These are phyloP conservation scores for Kodamaea sp. DNA, from an alignment of 1,139 yeast genomes.

Conservation along the genomic window DNA sequence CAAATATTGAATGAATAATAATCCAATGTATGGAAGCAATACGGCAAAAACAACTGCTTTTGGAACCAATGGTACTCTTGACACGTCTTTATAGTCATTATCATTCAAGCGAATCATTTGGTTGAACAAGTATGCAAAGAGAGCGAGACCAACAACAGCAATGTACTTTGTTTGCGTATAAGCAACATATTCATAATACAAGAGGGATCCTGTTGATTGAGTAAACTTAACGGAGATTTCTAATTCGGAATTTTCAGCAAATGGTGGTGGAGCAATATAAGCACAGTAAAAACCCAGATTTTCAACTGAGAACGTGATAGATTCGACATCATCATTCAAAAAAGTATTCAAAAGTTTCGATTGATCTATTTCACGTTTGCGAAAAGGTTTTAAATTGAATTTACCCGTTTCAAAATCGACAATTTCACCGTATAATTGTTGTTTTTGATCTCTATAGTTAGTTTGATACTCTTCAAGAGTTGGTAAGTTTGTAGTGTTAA, in stretches of 20 bases:
- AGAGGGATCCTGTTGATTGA: conserved; percentile 27
- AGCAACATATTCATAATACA: conserved; percentile 15
- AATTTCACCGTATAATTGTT: conserved; percentile 10
- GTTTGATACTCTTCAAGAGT: conserved; percentile 13
- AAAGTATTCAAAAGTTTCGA: too few relatives aligned
- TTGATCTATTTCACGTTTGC: too few relatives aligned
- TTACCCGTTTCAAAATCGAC: conserved; percentile 9
- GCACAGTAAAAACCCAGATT: conserved; percentile 33
- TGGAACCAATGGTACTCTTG: conserved; percentile 30
- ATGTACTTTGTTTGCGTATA: conserved; percentile 18
- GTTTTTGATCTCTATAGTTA: conserved; percentile 8
- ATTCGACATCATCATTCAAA: too few relatives aligned
- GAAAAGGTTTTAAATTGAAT: conserved; percentile 4
- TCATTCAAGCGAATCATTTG: conserved; percentile 27
- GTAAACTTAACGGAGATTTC: conserved; percentile 18
- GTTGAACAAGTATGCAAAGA: conserved; percentile 22
- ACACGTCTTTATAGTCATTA: conserved; percentile 25
- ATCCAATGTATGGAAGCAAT: conserved; percentile 21
- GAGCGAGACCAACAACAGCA: conserved; percentile 14
- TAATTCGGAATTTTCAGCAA: conserved; percentile 8
- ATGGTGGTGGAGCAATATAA: conserved; percentile 24
- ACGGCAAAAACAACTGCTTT: conserved; percentile 27
- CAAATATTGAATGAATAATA: conserved; percentile 11
- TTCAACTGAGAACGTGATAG: too few relatives aligned
- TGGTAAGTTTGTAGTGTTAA: conserved; percentile 22